A percentile compares a stretch with the other conserved stretches of the same genome.
phyloP scores from a whole-genome alignment of 176 grass and related monocot genomes.

The Carex parvula region DNA sequence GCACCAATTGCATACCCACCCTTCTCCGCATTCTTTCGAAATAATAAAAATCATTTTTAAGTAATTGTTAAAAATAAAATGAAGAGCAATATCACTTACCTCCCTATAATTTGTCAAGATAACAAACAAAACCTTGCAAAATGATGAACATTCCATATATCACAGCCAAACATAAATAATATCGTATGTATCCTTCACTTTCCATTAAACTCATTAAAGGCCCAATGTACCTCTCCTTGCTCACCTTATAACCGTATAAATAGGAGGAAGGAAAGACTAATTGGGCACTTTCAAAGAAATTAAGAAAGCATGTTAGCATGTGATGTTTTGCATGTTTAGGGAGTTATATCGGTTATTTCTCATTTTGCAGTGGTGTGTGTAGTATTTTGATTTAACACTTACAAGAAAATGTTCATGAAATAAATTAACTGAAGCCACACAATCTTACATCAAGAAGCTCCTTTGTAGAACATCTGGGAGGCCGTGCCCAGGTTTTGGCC shows the following conservation, averaged over 20 bases:
- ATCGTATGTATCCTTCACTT: background rate
- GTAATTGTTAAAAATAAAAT: background rate
- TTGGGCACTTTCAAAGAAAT: background rate
- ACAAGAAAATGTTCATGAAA: background rate
- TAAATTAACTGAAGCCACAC: background rate
- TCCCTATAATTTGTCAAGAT: conserved; percentile 11
- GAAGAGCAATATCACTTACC: background rate
- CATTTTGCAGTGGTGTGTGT: background rate
- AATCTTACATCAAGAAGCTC: conserved; percentile 77
- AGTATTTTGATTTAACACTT: background rate
- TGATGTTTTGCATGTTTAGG: conserved; percentile 15
- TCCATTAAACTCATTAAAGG: conserved; percentile 10
- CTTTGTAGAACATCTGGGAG: conserved; percentile 70
- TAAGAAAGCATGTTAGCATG: background rate
- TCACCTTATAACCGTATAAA: background rate
- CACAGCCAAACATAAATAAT: background rate
- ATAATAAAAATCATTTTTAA: conserved; percentile 30
- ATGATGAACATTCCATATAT: background rate
- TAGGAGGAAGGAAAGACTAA: conserved; percentile 11
- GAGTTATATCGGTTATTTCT: background rate
- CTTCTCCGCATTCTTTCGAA: conserved; percentile 64
- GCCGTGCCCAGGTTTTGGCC: conserved; percentile 60
- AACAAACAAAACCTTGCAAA: conserved; percentile 5
- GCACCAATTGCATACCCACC: conserved; percentile 90
- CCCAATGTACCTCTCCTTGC: conserved; percentile 2